Base-by-base conservation (phyloP, 2,329 filamentous ascomycete species). In the Penicillium sp. region DNA sequence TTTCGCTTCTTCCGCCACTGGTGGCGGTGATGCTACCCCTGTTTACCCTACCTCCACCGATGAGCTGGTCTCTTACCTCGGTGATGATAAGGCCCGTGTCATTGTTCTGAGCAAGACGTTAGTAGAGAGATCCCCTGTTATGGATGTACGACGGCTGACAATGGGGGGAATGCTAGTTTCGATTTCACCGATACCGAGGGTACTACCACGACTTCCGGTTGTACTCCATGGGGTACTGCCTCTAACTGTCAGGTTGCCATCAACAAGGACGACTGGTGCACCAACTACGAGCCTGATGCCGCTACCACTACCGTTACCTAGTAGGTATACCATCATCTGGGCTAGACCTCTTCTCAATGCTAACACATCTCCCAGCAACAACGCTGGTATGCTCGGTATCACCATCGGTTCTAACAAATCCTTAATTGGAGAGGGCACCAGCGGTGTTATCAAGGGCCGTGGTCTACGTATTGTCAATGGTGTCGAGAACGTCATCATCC, bases 331-430 rank as follows among this genome's bases (percentile, higher is more conserved):
- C 22, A 31, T 36, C 6, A 36, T 8, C 9, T 9, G 9, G 25
- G 12, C 31, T 31, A 1, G 26, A 12, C 2, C 5, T n/a, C 12
- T 8, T 3, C 8, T 7, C 12, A 14, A 52, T 31, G 41, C 41
- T 52, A 12, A 52, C 26, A 17, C 10, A 4, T 36, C 25, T n/a
- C 11, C 12, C 14, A 52, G 50, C 26, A 9, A 53, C 16, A 57
- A 43, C 5, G 55, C 55, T 5, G 55, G 55, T 26, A 37, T 45
- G 41, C 47, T 50, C 14, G 55, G 55, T 36, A 55, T 57, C 26
- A 54, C 40, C 17, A 42, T 57, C 38, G 55, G 41, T 26, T 55
- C 55, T 8, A 51, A 57, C 46, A 57, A 57, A 30, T 50, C 51
- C 11, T 37, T 57, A 10, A 40, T 57, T 22, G 55, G 55, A 5